Evolutionary conservation across 345 rosid genomes (phyloP).

Genomic region (Dipteronia sinensis): DNA sequence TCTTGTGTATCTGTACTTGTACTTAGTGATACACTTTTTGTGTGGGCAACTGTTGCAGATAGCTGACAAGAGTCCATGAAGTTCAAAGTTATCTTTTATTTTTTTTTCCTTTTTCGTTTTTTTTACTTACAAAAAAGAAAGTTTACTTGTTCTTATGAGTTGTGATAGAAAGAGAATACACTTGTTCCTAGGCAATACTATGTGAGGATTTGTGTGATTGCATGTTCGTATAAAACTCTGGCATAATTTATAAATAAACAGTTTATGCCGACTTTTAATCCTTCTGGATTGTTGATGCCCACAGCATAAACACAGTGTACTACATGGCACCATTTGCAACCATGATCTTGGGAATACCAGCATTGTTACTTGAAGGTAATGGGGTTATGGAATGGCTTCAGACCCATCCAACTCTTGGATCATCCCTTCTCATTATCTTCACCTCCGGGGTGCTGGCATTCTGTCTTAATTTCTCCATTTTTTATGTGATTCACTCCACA

Average conservation of each 20-base stretch:
- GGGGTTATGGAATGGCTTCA: conserved; percentile 81
- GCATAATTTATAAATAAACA: background rate
- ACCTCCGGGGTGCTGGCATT: conserved; percentile 93
- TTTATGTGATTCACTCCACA: conserved; percentile 97
- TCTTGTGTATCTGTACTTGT: too few relatives aligned
- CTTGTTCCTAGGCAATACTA: background rate
- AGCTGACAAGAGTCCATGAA: background rate
- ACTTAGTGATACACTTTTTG: too few relatives aligned
- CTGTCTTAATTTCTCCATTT: conserved; percentile 97
- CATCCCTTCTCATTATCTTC: conserved; percentile 79
- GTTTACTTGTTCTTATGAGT: background rate
- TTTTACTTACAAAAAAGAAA: background rate
- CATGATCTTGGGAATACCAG: conserved; percentile 88
- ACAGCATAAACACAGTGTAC: conserved; percentile 93
- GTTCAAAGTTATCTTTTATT: background rate
- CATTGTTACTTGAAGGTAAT: conserved; percentile 83
- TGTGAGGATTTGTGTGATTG: background rate
- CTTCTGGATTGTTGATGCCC: conserved; percentile 9
- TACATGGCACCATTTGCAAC: conserved; percentile 99
- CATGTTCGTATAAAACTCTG: background rate
- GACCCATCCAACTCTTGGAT: conserved; percentile 49
- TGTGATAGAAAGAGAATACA: background rate
- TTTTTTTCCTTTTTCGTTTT: too few relatives aligned
- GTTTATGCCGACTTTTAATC: conserved; percentile 2
- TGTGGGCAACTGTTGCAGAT: background rate